These are phyloP conservation scores for Linum lewisii DNA, from an alignment of 345 rosid genomes.

Conservation along the genomic window DNA sequence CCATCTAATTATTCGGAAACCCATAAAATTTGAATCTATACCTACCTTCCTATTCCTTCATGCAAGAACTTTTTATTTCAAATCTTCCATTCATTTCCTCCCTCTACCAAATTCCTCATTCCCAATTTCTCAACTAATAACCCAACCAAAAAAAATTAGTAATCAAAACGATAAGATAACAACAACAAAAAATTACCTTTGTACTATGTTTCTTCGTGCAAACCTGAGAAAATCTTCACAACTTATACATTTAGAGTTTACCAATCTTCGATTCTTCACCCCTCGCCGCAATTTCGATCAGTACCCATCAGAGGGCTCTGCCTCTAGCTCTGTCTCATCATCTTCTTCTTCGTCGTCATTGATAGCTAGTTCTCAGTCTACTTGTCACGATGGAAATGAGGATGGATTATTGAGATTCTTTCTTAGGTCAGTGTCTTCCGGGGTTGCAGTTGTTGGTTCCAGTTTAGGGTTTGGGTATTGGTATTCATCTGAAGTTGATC, in stretches of 20 bases:
- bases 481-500: not conserved
- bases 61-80: not conserved
- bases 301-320: not conserved
- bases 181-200: not conserved
- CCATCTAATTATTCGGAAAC: not conserved
- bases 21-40: not conserved
- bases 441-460: not conserved
- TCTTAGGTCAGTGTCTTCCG: not conserved
- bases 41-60: not conserved
- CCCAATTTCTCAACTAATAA: not conserved
- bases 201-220: not conserved
- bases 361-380: not conserved
- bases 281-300: not conserved
- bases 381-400: no score
- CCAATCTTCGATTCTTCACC: not conserved
- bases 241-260: not conserved
- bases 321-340: not conserved
- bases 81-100: not conserved
- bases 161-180: not conserved
- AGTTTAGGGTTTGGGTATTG: not conserved
- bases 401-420: not conserved
- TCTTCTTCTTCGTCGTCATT: not conserved
- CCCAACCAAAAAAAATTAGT: not conserved
- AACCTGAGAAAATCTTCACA: not conserved
- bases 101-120: not conserved